Evolutionary conservation across 2,329 filamentous ascomycete species (phyloP).

Genomic region (Fusarium sp.): DNA sequence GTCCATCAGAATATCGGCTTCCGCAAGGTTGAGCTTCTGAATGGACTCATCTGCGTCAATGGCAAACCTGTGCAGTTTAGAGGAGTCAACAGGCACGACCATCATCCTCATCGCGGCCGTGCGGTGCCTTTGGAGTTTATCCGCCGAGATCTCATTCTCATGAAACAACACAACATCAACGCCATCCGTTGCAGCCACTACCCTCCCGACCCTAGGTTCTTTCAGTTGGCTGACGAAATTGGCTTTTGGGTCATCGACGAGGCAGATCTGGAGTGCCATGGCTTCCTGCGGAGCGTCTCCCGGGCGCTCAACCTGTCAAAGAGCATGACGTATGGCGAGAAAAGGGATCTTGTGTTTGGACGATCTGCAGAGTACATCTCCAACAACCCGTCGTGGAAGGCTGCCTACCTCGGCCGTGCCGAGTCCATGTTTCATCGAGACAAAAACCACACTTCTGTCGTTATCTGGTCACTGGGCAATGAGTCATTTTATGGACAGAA

Average conservation of each 20-base stretch:
- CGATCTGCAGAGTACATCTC: slow-evolving; percentile 59
- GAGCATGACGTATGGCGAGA: background rate
- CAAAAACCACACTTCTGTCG: slow-evolving; percentile 74
- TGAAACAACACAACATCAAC: slow-evolving; percentile 78
- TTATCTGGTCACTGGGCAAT: slow-evolving; percentile 79
- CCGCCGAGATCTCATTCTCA: slow-evolving; percentile 66
- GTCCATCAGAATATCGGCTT: background rate
- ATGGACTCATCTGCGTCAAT: background rate
- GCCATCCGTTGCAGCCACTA: slow-evolving; percentile 77
- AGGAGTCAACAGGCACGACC: slow-evolving; percentile 4
- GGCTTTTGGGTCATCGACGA: slow-evolving; percentile 73
- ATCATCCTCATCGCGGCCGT: background rate
- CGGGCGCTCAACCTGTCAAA: background rate
- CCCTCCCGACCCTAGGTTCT: slow-evolving; percentile 68
- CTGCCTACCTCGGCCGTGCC: slow-evolving; percentile 70
- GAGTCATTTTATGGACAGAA: slow-evolving; percentile 78
- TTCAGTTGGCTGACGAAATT: slow-evolving; percentile 71
- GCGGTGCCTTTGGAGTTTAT: background rate
- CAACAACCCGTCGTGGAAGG: slow-evolving; percentile 67
- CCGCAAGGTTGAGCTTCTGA: background rate
- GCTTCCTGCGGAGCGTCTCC: slow-evolving; percentile 51
- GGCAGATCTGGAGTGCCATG: slow-evolving; percentile 66
- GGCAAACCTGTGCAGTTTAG: background rate
- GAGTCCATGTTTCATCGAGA: slow-evolving; percentile 72
- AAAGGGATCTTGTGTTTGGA: background rate